These are phyloP conservation scores for Ceriops decandra DNA, from an alignment of 345 rosid species.

Conservation along the genomic window DNA sequence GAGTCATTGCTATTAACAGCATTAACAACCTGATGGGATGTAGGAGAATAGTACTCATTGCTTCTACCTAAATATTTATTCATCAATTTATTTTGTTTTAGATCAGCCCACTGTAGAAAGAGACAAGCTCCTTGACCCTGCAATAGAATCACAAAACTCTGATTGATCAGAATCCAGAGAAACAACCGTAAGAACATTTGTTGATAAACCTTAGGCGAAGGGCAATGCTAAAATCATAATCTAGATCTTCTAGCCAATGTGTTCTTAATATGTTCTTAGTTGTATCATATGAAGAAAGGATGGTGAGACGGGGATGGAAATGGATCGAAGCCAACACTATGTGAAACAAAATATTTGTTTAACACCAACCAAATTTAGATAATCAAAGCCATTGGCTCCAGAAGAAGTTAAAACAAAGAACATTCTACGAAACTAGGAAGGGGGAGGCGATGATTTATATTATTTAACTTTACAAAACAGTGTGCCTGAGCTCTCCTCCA, in stretches of 20 bases:
- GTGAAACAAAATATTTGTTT: background rate
- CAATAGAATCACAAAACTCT: slow-evolving; percentile 13
- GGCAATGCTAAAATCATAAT: background rate
- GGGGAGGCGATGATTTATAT: no score
- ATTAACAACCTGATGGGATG: background rate
- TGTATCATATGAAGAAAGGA: background rate
- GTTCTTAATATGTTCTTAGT: background rate
- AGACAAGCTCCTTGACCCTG: slow-evolving; percentile 49
- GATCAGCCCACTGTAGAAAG: slow-evolving; percentile 33
- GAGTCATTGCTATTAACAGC: background rate
- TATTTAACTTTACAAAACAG: background rate
- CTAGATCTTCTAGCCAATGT: background rate
- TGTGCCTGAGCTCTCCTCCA: background rate
- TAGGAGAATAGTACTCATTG: slow-evolving; percentile 4
- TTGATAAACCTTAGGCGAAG: background rate
- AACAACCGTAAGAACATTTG: background rate
- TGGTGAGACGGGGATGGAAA: background rate
- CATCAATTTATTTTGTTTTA: background rate
- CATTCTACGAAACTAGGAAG: background rate
- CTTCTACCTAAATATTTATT: background rate
- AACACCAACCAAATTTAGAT: no score
- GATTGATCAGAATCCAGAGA: slow-evolving; percentile 3
- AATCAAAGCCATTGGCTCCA: background rate
- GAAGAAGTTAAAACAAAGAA: background rate
- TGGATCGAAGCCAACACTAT: background rate